Percentiles rank a stretch among this genome's conserved stretches.
Conservation (phyloP, 352 stramenopile species). For the Pythium folliculosum region DNA sequence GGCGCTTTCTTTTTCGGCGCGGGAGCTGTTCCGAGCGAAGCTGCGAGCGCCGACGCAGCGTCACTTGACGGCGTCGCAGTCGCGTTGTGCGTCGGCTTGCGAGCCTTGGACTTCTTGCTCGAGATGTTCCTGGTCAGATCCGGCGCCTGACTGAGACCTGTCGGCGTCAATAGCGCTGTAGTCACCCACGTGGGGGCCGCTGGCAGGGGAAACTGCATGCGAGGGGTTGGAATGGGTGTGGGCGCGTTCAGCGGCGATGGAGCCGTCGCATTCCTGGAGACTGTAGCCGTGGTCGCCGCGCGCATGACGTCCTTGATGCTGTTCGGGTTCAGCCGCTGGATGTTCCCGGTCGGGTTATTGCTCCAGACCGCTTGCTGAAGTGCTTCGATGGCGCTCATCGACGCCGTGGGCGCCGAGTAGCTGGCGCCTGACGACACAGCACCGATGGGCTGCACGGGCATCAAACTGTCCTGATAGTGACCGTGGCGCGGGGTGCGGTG, state of each 20-base stretch:
- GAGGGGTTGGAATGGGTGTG: background rate
- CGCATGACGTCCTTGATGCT: constrained; percentile 28
- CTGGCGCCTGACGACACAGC: background rate
- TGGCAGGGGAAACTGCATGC: constrained; percentile 13
- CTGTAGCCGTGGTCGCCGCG: constrained; percentile 9
- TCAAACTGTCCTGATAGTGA: constrained; percentile 15
- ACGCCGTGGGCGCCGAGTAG: background rate
- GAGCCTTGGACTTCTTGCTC: constrained; percentile 25
- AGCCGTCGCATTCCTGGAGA: constrained; percentile 16
- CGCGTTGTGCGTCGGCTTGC: constrained; percentile 11
- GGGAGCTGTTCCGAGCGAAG: background rate
- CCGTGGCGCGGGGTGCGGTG: constrained; percentile 26
- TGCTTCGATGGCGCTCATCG: constrained; percentile 31
- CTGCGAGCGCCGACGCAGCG: constrained; percentile 2
- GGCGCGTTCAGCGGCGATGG: background rate
- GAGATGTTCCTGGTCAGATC: constrained; percentile 29
- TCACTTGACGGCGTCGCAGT: background rate
- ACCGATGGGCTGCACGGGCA: constrained; percentile 23
- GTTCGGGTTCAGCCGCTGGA: constrained; percentile 22
- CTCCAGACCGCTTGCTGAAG: constrained; percentile 32
- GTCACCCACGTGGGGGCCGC: constrained; percentile 12
- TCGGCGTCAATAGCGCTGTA: constrained; percentile 21
- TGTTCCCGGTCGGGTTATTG: constrained; percentile 21
- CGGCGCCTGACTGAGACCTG: constrained; percentile 5
- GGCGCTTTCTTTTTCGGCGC: background rate